Base-by-base conservation (phyloP, 176 grass and related monocot genomes). In the Secale cereale region DNA sequence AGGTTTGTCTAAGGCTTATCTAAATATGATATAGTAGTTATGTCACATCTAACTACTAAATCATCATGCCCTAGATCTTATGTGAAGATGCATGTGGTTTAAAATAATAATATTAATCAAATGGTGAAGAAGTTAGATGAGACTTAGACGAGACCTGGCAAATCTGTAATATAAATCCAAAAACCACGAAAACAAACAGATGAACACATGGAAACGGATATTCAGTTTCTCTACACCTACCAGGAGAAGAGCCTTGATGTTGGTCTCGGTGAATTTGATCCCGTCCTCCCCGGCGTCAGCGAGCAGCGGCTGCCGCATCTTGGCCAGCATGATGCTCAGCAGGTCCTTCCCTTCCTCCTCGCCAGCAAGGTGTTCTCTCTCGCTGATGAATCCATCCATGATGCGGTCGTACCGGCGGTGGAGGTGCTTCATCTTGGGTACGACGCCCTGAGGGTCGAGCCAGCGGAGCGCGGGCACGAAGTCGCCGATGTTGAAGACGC, bases 201-300 rank as follows among this genome's bases (percentile, higher is more conserved):
- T 33, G 32, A 33, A 33, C 32, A 33, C 32, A 33, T 33, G 32
- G 32, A 33, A 33, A 33, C 32, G 32, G 5, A 33, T 33, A 33
- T 33, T 33, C 32, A 33, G 32, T 33, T 33, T 33, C 32, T 33
- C 32, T 33, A 33, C 32, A 33, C 32, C 5, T 28, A 97, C 94
- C 74, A 93, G 69, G 27, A 90, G 68, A 0, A 97, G 85, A 3
- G 94, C 94, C n/a, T 97, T 97, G 57, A 88, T 87, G 56, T 97
- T 75, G 2, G 69, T 89, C 17, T 90, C 87, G 20, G 43, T 88
- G 30, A 97, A 72, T 10, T 6, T 86, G 9, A 77, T 87, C 0
- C 68, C 85, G 2, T 78, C 89, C 0, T 84, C 36, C 1, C 5
- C 69, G 36, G 4, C 66, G 0, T 40, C 8, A 0, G 39, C 39